A percentile compares a stretch with the other conserved stretches of the same genome.
These are phyloP conservation scores for Haplosporangium sp. DNA, from an alignment of 371 early-diverging fungal species.

Conservation along the genomic window DNA sequence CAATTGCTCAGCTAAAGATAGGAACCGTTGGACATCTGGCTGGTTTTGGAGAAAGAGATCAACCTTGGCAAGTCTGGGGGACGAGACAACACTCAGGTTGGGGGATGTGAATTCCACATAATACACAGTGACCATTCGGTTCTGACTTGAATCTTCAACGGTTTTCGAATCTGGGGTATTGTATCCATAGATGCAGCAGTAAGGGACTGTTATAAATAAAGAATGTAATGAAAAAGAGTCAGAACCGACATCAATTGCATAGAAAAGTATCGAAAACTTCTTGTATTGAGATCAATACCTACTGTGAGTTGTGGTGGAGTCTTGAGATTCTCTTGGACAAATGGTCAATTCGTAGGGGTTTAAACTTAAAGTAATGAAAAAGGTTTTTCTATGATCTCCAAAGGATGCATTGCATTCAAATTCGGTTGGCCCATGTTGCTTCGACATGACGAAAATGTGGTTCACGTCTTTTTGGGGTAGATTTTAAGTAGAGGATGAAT, in stretches of 20 bases:
- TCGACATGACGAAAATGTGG: not conserved
- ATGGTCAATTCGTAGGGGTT: slow-evolving; percentile 10
- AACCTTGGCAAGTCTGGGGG: slow-evolving; percentile 11
- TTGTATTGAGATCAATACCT: not conserved
- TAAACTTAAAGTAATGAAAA: slow-evolving; percentile 8
- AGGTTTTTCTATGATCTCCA: not conserved
- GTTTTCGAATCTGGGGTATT: slow-evolving; percentile 7
- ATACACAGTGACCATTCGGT: slow-evolving; percentile 10
- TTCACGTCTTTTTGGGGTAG: not conserved
- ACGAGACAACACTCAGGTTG: slow-evolving; percentile 16
- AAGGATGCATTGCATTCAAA: slow-evolving; percentile 25
- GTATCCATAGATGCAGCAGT: slow-evolving; percentile 48
- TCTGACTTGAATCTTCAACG: slow-evolving; percentile 5
- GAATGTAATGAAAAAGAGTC: not conserved
- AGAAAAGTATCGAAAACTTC: not conserved
- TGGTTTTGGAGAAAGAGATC: slow-evolving; percentile 18
- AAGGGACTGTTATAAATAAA: slow-evolving; percentile 24
- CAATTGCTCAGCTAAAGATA: slow-evolving; percentile 13
- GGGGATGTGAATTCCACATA: slow-evolving; percentile 21
- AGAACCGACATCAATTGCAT: not conserved
- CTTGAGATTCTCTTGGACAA: not conserved
- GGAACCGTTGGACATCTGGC: slow-evolving; percentile 21
- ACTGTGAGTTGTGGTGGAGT: slow-evolving; percentile 7
- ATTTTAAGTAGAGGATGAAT: not conserved
- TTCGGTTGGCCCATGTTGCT: not conserved